These are phyloP conservation scores for Kluyveromyces starmeri DNA, from an alignment of 805 yeast genomes.

Conservation along the genomic window DNA sequence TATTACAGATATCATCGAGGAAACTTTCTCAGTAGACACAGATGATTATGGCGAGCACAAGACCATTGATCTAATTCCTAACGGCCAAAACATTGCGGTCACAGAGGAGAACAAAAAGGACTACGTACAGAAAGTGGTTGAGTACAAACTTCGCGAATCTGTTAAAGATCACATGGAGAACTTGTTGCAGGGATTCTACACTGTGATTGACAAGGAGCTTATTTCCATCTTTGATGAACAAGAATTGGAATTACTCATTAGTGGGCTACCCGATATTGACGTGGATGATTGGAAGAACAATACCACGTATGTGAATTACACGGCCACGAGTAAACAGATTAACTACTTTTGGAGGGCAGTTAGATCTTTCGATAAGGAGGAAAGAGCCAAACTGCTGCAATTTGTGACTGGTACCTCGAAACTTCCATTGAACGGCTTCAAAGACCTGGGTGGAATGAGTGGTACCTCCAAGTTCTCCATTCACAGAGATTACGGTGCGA, in stretches of 20 bases:
- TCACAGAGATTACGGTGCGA: constrained; percentile 79
- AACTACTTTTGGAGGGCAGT: constrained; percentile 99
- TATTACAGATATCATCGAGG: constrained; percentile 90
- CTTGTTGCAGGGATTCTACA: constrained; percentile 81
- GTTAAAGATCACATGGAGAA: constrained; percentile 82
- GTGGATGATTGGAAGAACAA: constrained; percentile 93
- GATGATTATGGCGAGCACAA: constrained; percentile 91
- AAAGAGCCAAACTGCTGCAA: constrained; percentile 86
- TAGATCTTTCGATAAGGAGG: constrained; percentile 86
- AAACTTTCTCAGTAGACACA: constrained; percentile 86
- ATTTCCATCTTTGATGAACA: constrained; percentile 89
- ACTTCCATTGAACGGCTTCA: constrained; percentile 91
- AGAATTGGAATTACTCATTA: constrained; percentile 82
- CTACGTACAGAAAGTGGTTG: constrained; percentile 78
- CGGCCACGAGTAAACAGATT: constrained; percentile 74
- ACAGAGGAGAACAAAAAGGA: constrained; percentile 87
- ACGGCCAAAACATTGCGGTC: constrained; percentile 78
- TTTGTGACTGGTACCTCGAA: constrained; percentile 96
- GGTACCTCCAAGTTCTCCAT: constrained; percentile 82
- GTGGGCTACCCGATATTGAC: constrained; percentile 94
- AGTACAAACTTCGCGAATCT: constrained; percentile 73
- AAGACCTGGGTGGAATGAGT: constrained; percentile 77
- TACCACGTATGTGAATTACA: constrained; percentile 71
- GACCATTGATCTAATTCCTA: constrained; percentile 68
- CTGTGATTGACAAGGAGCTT: constrained; percentile 75